Base-by-base conservation (phyloP, 257 asterid genomes). In the Oldenlandia corymbosa region DNA sequence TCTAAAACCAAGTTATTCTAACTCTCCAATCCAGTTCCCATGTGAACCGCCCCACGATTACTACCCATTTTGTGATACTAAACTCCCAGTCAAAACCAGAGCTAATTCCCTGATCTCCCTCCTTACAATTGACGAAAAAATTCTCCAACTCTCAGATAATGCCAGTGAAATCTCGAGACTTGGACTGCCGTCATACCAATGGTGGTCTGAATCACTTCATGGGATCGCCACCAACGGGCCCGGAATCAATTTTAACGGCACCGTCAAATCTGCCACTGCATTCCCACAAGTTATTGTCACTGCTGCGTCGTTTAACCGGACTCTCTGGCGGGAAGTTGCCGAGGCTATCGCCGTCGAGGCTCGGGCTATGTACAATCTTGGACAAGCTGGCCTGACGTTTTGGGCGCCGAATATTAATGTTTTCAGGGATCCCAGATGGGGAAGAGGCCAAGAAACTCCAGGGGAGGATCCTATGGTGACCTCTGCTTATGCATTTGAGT, bases 181-280 rank as follows among this genome's bases (percentile, higher is more conserved):
- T 32, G 88, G 95, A 5, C 79, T 89, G 14, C 95, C 99, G 2
- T 47, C 88, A 5, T 89, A 83, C 71, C 82, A 86, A 65, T 92
- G 97, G 97, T 89, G 99, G 99, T 92, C 97, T 31, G 97, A 92
- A 30, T 89, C 99, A 5, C 90, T 92, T 69, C 99, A 89, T 68
- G 99, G 99, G 16, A 61, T 92, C 64, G 87, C 91, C 68, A 28
- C 58, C 65, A 81, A 89, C 65, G 99, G 97, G 8, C 97, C 98
- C 7, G 98, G 96, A 39, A 71, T 92, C 64, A 76, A 78, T 54
- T 87, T 85, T 76, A 42, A 83, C 72, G 98, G 97, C 52, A 2
- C 80, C 0, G 66, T 92, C 66, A 65, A 63, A 57, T 53, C 86
- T 26, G 95, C 95, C 66, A 92, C 98, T 24, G 32, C 48, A 39